Conservation (phyloP, 495 filamentous ascomycete genomes). For the Pyrenula massariospora region DNA sequence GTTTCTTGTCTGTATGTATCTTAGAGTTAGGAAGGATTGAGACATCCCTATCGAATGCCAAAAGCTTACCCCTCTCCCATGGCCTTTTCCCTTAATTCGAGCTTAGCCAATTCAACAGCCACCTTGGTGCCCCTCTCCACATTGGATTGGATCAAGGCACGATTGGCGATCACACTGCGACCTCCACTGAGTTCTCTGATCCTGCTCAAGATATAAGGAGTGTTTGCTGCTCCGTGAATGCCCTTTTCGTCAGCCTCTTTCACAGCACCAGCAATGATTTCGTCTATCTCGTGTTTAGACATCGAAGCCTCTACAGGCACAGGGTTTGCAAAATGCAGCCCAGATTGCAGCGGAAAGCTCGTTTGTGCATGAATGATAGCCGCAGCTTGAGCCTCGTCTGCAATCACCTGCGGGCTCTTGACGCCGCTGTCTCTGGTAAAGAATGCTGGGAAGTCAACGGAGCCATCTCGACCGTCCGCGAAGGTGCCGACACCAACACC, state of each 20-base stretch:
- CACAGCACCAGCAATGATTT: slow-evolving; percentile 61
- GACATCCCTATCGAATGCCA: too few relatives aligned
- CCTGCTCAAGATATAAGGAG: slow-evolving; percentile 72
- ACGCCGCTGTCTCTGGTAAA: slow-evolving; percentile 77
- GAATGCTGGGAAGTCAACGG: slow-evolving; percentile 79
- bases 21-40: too few relatives aligned
- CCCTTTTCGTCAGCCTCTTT: slow-evolving; percentile 57
- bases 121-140: slow-evolving; percentile 69
- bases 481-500: slow-evolving; percentile 83
- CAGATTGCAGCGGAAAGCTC: slow-evolving; percentile 55
- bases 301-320: slow-evolving; percentile 63
- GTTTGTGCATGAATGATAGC: slow-evolving; percentile 65
- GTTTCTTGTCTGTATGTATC: too few relatives aligned
- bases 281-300: slow-evolving; percentile 59
- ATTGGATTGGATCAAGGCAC: slow-evolving; percentile 66
- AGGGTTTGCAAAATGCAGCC: slow-evolving; percentile 80
- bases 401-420: slow-evolving; percentile 61
- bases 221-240: slow-evolving; percentile 65
- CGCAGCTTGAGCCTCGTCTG: slow-evolving; percentile 71
- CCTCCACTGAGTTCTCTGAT: slow-evolving; percentile 72
- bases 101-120: slow-evolving; percentile 59
- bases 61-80: slow-evolving; percentile 26
- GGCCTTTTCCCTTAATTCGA: slow-evolving; percentile 31
- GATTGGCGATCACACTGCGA: slow-evolving; percentile 62
- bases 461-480: slow-evolving; percentile 56